Evolutionary conservation across 2,329 filamentous ascomycete species (phyloP).

Genomic region (Thelonectria discophora): DNA sequence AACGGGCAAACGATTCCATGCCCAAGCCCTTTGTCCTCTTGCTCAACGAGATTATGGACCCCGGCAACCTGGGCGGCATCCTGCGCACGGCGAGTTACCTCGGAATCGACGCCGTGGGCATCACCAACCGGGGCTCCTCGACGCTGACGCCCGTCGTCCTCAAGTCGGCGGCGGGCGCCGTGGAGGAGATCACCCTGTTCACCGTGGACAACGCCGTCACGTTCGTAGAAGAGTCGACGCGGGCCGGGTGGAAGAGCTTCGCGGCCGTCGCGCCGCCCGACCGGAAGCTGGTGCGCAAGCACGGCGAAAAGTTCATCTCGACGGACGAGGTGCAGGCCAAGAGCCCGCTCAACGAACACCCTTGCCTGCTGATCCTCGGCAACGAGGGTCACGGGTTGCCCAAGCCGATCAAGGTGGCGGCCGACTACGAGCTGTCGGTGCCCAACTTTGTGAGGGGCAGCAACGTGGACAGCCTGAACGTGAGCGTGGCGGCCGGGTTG

Average conservation of each 20-base stretch:
- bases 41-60: slow-evolving; percentile 81
- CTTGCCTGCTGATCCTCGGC: slow-evolving; percentile 83
- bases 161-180: slow-evolving; percentile 88
- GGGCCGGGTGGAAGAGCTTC: slow-evolving; percentile 83
- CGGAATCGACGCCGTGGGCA: slow-evolving; percentile 84
- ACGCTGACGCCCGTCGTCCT: slow-evolving; percentile 79
- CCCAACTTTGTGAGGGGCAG: slow-evolving; percentile 60
- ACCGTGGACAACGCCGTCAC: slow-evolving; percentile 70
- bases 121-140: slow-evolving; percentile 78
- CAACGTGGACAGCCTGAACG: slow-evolving; percentile 89
- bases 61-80: slow-evolving; percentile 90
- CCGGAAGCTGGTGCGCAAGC: slow-evolving; percentile 45
- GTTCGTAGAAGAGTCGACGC: slow-evolving; percentile 75
- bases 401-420: slow-evolving; percentile 69
- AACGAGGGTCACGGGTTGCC: slow-evolving; percentile 81
- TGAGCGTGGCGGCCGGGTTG: slow-evolving; percentile 85
- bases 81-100: slow-evolving; percentile 89
- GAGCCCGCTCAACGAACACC: slow-evolving; percentile 65
- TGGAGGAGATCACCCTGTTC: slow-evolving; percentile 81
- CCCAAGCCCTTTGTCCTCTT: slow-evolving; percentile 76
- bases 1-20: slow-evolving; percentile 42
- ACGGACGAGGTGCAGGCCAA: slow-evolving; percentile 58
- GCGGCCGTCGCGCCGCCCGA: slow-evolving; percentile 70
- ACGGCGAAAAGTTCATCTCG: slow-evolving; percentile 57
- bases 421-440: slow-evolving; percentile 74